phyloP scores from a whole-genome alignment of 768 basidiomycete species.

The Suillus occidentalis region DNA sequence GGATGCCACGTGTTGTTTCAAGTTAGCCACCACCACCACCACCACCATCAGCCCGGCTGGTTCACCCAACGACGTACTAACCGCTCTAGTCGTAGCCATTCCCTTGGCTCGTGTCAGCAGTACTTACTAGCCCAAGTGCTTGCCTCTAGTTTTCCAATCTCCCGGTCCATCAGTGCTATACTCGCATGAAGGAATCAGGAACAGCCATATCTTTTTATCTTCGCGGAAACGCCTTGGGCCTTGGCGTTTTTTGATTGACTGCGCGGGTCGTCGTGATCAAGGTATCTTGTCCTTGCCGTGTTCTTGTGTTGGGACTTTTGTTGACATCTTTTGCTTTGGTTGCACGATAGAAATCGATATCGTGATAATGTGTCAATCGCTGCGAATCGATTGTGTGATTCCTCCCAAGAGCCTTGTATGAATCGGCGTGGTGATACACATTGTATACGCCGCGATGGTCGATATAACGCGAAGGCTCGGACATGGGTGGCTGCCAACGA shows the following conservation, averaged over 20 bases:
- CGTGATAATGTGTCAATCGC: neutral
- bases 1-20: too few relatives aligned
- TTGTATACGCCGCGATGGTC: neutral
- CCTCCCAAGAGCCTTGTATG: neutral
- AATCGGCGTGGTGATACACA: neutral
- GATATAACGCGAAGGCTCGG: neutral
- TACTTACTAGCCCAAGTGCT: too few relatives aligned
- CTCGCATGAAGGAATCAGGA: neutral
- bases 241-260: neutral
- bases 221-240: neutral
- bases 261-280: neutral
- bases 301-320: neutral
- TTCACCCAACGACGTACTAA: too few relatives aligned
- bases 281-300: neutral
- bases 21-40: too few relatives aligned
- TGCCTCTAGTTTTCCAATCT: neutral
- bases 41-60: too few relatives aligned
- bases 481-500: neutral
- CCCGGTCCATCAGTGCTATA: neutral
- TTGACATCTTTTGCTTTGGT: too few relatives aligned
- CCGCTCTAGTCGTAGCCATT: neutral
- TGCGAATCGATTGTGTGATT: neutral
- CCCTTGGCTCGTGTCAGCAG: neutral
- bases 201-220: neutral
- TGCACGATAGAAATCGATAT: neutral